These are phyloP conservation scores for Pseudozyma thailandica DNA, from an alignment of 1,284 basidiomycete species.

Conservation along the genomic window DNA sequence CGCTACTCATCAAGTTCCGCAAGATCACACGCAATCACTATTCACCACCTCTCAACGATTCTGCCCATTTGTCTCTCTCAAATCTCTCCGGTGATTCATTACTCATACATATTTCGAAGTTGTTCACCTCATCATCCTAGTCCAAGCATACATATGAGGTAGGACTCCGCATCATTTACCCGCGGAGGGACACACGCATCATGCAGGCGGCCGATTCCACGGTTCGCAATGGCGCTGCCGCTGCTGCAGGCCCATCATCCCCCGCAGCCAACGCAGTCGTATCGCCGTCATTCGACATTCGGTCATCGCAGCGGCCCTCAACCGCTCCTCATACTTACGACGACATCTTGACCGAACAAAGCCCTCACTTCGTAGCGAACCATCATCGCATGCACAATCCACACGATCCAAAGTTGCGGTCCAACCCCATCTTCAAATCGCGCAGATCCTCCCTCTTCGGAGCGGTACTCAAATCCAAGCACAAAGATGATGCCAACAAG, in stretches of 20 bases:
- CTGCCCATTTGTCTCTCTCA: background rate
- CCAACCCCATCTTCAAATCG: conserved; percentile 35
- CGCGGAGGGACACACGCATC: conserved; percentile 1
- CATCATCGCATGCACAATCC: conserved; percentile 50
- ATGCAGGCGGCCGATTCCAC: conserved; percentile 16
- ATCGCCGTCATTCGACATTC: conserved; percentile 2
- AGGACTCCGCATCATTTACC: background rate
- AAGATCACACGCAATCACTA: too few species aligned
- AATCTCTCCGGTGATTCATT: too few species aligned
- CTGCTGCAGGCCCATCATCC: background rate
- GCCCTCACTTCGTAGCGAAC: conserved; percentile 31
- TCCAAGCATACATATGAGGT: conserved; percentile 8
- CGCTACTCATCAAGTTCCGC: too few species aligned
- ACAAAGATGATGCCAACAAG: conserved; percentile 10
- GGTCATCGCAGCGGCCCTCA: background rate
- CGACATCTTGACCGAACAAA: conserved; percentile 1
- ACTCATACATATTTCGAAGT: too few species aligned
- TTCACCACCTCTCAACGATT: too few species aligned
- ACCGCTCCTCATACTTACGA: background rate
- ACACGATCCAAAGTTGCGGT: conserved; percentile 36
- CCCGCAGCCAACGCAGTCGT: background rate
- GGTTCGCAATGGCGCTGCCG: background rate
- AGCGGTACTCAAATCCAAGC: conserved; percentile 32
- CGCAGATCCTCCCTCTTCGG: conserved; percentile 38
- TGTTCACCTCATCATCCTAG: background rate